Base-by-base conservation (phyloP, 306 rosid species). In the Rubus idaeus region DNA sequence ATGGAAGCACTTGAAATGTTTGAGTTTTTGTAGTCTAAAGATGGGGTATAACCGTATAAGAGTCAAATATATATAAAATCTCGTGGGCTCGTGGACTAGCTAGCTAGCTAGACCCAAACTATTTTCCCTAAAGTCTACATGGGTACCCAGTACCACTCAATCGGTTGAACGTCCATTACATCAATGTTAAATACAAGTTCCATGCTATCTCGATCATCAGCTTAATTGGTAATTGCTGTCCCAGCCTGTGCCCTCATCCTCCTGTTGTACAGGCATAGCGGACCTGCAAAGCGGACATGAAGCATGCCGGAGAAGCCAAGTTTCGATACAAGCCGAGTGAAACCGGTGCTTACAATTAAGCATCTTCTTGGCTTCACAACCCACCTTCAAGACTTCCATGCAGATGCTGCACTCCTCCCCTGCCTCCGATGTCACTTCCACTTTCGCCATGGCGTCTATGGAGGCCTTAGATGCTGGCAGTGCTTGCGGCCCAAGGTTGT, bases 281-380 rank as follows among this genome's bases (percentile, higher is more conserved):
- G n/a, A 82, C n/a, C 89, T 84, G 78, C 86, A 82, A 30, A 85
- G 44, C 8, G 89, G 86, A 57, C 86, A 82, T 0, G 86, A 76
- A 55, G 76, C 80, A 8, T 41, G 82, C 20, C 72, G 16, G 46
- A 71, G 44, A 17, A 85, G 52, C 89, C 84, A 85, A 16, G 58
- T 69, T 65, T 70, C 80, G 4, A 82, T 82, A 30, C 84, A 82
- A 41, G 45, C 76, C 2, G 78, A 70, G 44, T 85, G 89, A 17
- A 79, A 82, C 75, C 20, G 26, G 18, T 82, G 89, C 14, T 79
- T 79, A 49, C 86, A 82, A 1, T 26, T 11, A 60, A 86, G 86
- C 84, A 85, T 82, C 77, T 82, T 80, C 13, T 74, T 79, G 10
- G 80, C 80, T 16, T 85, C 84, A 18, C 60, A 21, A 11, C 63